A percentile compares a stretch with the other conserved stretches of the same genome.
These are phyloP conservation scores for Dryadomyces quercivorus DNA, from an alignment of 2,329 filamentous ascomycete species.

Conservation along the genomic window DNA sequence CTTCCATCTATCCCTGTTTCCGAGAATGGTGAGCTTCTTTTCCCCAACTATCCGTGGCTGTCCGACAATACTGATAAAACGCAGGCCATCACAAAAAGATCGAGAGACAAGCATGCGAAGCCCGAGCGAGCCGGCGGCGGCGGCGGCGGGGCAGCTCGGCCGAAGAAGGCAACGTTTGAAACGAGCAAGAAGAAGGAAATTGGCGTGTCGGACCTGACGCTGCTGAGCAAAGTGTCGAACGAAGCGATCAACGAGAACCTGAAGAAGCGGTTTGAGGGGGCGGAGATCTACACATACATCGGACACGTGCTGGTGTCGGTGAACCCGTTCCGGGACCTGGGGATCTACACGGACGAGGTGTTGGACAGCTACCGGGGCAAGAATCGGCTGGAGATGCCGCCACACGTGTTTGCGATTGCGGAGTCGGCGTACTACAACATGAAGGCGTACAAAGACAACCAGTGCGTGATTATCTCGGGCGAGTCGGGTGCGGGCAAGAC, in stretches of 20 bases:
- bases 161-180: conserved; percentile 94
- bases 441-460: conserved; percentile 98
- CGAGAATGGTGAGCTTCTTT: not conserved
- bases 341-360: conserved; percentile 93
- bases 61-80: not conserved
- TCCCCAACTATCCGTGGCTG: not conserved
- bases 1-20: not conserved
- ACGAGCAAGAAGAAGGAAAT: conserved; percentile 98
- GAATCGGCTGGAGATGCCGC: conserved; percentile 88
- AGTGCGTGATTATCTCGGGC: conserved; percentile 98
- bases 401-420: conserved; percentile 95
- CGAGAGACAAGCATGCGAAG: conserved; percentile 33
- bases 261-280: conserved; percentile 95
- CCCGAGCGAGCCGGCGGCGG: conserved; percentile 29
- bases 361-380: conserved; percentile 92
- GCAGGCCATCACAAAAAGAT: conserved; percentile 37
- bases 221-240: conserved; percentile 97
- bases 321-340: conserved; percentile 93
- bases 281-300: conserved; percentile 99
- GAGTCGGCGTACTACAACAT: conserved; percentile 98
- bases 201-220: conserved; percentile 90
- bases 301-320: conserved; percentile 98
- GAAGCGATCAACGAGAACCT: conserved; percentile 99
- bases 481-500: conserved; percentile 98
- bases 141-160: conserved; percentile 42